Base-by-base conservation (phyloP, 2,329 filamentous ascomycete species). In the Aspergillus spinulosporus region DNA sequence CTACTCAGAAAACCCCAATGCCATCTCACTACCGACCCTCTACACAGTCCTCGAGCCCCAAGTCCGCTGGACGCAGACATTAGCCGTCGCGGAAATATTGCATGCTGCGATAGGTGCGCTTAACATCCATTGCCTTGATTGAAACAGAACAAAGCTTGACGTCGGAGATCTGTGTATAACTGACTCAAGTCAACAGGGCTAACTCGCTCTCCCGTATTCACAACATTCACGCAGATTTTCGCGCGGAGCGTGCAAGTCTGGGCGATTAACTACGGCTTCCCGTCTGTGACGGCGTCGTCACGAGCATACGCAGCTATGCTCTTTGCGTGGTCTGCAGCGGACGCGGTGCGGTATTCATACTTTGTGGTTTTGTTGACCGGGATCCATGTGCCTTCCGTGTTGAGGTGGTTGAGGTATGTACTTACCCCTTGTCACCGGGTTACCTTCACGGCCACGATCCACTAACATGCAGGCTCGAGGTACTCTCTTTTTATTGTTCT, bases 161-260 rank as follows among this genome's bases (percentile, higher is more conserved):
- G 21, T 21, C 21, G 21, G 21, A 21, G 5, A 8, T 21, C 5
- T 7, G 7, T 9, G 15, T 32, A 51, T 9, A 21, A 3, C 56
- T 55, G 52, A 57, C 43, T 11, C 34, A 9, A 37, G 3, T 28
- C 11, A 36, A 21, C 37, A 68, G 68, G 64, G 49, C 57, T 70
- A 26, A 68, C 66, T 43, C 63, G 65, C 40, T 59, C 65, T 31
- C 65, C 68, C 12, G 57, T 70, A 49, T 66, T 66, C 52, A 68
- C 66, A 4, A 70, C 67, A 42, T 70, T 68, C 49, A 69, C 66
- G 0, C 66, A 70, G 52, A 61, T 64, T 26, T 70, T 68, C 52
- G 65, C 66, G 14, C 68, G 68, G 48, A 65, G 62, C 56, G 63
- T 68, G n/a, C 68, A 70, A 43, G 67, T 69, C 53, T 70, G 68